phyloP scores from a whole-genome alignment of 441 rosid genomes.

The Gossypium lobatum region DNA sequence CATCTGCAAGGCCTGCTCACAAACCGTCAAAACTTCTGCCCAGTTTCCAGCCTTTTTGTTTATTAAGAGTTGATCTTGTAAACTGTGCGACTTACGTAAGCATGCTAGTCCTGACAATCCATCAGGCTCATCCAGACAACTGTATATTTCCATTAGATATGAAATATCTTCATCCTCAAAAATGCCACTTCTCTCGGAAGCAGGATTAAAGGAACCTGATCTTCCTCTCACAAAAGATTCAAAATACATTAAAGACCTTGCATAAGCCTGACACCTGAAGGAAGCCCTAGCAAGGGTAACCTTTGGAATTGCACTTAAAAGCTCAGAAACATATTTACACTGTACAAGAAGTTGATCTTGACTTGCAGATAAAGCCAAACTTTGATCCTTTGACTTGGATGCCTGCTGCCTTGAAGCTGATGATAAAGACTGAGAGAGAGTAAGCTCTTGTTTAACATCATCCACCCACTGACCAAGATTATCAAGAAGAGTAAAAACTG shows the following conservation, averaged over 20 bases:
- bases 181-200: constrained; percentile 78
- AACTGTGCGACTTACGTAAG: constrained; percentile 74
- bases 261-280: constrained; percentile 93
- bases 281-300: constrained; percentile 92
- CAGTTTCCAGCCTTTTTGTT: constrained; percentile 93
- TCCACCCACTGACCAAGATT: constrained; percentile 99
- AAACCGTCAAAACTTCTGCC: constrained; percentile 94
- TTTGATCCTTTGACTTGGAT: constrained; percentile 58
- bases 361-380: constrained; percentile 36
- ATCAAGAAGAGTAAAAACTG: constrained; percentile 95
- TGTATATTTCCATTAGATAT: constrained; percentile 92
- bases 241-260: constrained; percentile 95
- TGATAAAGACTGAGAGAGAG: constrained; percentile 66
- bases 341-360: constrained; percentile 79
- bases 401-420: constrained; percentile 61
- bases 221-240: constrained; percentile 87
- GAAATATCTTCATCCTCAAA: constrained; percentile 96
- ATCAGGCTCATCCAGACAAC: constrained; percentile 95
- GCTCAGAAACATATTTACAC: constrained; percentile 89
- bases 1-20: constrained; percentile 98
- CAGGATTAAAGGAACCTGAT: constrained; percentile 95
- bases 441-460: constrained; percentile 80
- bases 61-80: constrained; percentile 90
- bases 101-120: constrained; percentile 92
- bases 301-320: constrained; percentile 80